Evolutionary conservation across 768 basidiomycete genomes (phyloP).

Genomic region (Sistotremastrum suecicum): DNA sequence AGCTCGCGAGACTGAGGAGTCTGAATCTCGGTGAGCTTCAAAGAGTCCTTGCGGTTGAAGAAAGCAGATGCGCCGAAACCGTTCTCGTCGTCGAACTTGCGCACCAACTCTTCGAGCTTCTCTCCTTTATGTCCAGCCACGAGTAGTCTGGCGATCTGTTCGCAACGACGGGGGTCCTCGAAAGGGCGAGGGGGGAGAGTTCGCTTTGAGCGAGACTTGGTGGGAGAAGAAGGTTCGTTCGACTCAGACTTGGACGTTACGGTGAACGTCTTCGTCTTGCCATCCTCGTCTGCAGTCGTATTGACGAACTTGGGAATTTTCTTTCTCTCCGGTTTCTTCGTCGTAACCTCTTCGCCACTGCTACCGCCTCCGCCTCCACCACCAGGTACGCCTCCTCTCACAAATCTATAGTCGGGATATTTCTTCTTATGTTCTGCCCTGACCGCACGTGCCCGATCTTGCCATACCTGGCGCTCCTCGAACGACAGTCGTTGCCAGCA

Average conservation of each 20-base stretch:
- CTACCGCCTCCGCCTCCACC: no score
- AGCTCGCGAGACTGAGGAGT: no score
- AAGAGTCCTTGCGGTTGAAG: no score
- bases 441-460: slow-evolving; percentile 57
- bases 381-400: no score
- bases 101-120: slow-evolving; percentile 46
- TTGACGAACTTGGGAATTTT: slow-evolving; percentile 33
- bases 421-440: slow-evolving; percentile 59
- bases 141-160: slow-evolving; percentile 51
- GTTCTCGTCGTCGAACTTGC: slow-evolving; percentile 27
- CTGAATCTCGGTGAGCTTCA: no score
- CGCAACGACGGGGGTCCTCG: slow-evolving; percentile 44
- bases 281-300: no score
- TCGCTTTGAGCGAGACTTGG: neutral
- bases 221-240: no score
- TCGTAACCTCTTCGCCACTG: no score
- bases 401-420: slow-evolving; percentile 63
- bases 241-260: no score
- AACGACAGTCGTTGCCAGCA: slow-evolving; percentile 71
- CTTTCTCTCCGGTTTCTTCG: slow-evolving; percentile 37
- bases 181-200: neutral
- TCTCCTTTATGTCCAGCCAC: slow-evolving; percentile 60
- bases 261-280: no score
- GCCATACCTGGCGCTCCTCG: slow-evolving; percentile 68
- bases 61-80: neutral